phyloP scores from a whole-genome alignment of 2,329 filamentous ascomycete species.

The Podosphaera fusca region DNA sequence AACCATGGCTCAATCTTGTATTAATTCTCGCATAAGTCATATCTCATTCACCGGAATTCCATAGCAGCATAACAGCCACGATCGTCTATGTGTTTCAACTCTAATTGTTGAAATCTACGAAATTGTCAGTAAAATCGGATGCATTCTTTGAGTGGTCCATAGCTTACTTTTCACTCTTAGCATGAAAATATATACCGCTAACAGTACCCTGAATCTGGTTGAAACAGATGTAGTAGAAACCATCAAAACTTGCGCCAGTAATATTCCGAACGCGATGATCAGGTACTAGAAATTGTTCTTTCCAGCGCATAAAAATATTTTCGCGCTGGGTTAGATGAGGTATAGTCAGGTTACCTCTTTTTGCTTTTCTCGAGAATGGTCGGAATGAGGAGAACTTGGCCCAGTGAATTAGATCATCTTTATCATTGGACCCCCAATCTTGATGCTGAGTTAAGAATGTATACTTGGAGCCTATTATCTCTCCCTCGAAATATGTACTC shows the following conservation, averaged over 20 bases:
- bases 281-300: conserved; percentile 90
- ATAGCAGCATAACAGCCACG: conserved; percentile 63
- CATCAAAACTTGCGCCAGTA: conserved; percentile 85
- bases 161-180: conserved; percentile 83
- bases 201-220: conserved; percentile 74
- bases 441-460: conserved; percentile 79
- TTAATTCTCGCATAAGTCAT: neutral
- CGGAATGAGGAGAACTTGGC: conserved; percentile 70
- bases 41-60: conserved; percentile 53
- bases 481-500: conserved; percentile 93
- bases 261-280: conserved; percentile 84
- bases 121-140: conserved; percentile 4
- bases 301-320: conserved; percentile 97
- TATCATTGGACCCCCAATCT: conserved; percentile 77
- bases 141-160: neutral
- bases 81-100: conserved; percentile 72
- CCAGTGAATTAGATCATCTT: conserved; percentile 87
- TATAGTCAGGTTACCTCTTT: conserved; percentile 34
- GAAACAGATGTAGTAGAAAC: conserved; percentile 98
- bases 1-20: neutral
- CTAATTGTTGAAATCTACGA: conserved; percentile 68
- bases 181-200: conserved; percentile 91
- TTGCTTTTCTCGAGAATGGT: conserved; percentile 38
- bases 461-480: conserved; percentile 89
- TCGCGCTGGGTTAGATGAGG: conserved; percentile 58